Evolutionary conservation across 2,329 filamentous ascomycete species (phyloP), one percentile per base, ranked within the genome.

Genomic region (Botrytis fragariae): DNA sequence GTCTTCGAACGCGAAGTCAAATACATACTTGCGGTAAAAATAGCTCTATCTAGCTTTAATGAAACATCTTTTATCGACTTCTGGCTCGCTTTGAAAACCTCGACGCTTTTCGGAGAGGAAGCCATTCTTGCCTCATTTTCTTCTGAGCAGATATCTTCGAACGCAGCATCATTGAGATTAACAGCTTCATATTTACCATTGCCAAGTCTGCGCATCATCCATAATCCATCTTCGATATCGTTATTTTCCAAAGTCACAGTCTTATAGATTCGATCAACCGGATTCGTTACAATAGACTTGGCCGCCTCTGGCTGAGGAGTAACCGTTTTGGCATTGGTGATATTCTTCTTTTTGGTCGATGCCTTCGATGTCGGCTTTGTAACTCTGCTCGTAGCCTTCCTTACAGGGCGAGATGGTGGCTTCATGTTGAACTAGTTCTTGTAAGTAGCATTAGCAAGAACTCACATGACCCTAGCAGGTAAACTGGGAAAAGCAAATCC

Each of bases 181-280:
- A 78, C 62, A 29, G 76, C 61, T 71, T 78, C 75, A 16, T 74
- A 76, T 61, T 73, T 77, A 16, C 73, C 72, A 39, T 64, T 65
- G 4, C 72, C 75, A 16, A 77, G 54, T 32, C 62, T 54, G 20
- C 75, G 74, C 12, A 78, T n/a, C 35, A 78, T 71, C 29, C 70
- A 75, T 6, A 77, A 44, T 2, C 77, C 78, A 72, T 74, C 71
- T 37, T 71, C 35, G 16, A 78, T 62, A n/a, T 75, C 67, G 22
- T 48, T 69, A 35, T 74, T 72, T 39, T 67, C 68, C 29, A 72
- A 32, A 35, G 70, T 65, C 62, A 79, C 69, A 3, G 67, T 74
- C 42, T 71, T 48, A 39, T 78, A 76, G 5, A 76, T 61, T 12
- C 71, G 51, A 32, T 74, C 45, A 35, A 72, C 12, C 22, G 65